A percentile compares a stretch with the other conserved stretches of the same genome.
Conservation (phyloP, 495 filamentous ascomycete genomes). For the Glonium stellatum region DNA sequence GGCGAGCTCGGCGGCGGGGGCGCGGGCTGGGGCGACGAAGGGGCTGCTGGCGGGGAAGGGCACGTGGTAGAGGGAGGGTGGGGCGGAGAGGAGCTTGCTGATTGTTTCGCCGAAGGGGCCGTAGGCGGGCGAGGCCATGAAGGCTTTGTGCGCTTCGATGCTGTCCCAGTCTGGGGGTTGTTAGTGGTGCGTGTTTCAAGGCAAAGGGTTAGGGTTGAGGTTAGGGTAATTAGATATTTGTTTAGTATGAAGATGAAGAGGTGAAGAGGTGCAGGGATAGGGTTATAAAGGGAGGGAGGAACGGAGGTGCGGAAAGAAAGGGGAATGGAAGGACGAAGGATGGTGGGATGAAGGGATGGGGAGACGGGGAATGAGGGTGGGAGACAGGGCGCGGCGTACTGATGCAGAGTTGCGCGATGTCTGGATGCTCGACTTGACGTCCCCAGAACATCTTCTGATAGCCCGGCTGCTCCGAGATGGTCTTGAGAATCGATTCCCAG, state of each 20-base stretch:
- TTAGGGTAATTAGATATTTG: too few relatives aligned
- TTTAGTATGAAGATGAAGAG: too few relatives aligned
- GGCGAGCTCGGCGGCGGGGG: constrained; percentile 24
- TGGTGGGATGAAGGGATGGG: too few relatives aligned
- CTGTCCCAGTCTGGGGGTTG: constrained; percentile 21
- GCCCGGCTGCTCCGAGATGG: constrained; percentile 12
- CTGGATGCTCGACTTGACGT: constrained; percentile 24
- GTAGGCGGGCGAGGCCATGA: constrained; percentile 23
- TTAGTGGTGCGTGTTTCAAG: too few relatives aligned
- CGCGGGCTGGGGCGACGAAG: constrained; percentile 6
- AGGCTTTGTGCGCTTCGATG: constrained; percentile 11
- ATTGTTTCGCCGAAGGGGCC: constrained; percentile 11
- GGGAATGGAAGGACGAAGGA: background rate
- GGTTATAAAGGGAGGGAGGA: too few relatives aligned
- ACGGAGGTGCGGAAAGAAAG: background rate
- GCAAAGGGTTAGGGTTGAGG: too few relatives aligned
- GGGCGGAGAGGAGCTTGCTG: constrained; percentile 3
- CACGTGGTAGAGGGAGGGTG: constrained; percentile 10
- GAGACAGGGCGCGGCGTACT: too few relatives aligned
- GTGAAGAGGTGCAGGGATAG: too few relatives aligned
- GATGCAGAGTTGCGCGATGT: constrained; percentile 17
- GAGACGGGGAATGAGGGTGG: too few relatives aligned
- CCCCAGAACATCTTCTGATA: constrained; percentile 19
- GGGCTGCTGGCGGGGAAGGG: background rate
- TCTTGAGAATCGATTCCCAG: constrained; percentile 12